Evolutionary conservation across 208 protist species (phyloP).

Genomic region (Acanthamoeba castellanii): DNA sequence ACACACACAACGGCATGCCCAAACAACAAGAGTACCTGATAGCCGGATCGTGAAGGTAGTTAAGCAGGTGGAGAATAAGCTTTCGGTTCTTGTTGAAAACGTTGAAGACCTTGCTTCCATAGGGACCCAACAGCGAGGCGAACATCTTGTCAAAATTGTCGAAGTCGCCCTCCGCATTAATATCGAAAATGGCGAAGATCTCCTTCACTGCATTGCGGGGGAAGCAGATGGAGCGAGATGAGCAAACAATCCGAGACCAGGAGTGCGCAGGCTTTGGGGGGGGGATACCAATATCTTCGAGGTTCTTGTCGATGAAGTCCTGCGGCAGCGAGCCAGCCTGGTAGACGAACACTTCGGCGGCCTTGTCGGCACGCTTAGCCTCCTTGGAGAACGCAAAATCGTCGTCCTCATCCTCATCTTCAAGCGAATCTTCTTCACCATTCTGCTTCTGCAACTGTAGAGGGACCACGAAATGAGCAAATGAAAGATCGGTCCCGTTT

Average conservation of each 20-base stretch:
- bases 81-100: conserved; percentile 74
- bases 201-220: conserved; percentile 31
- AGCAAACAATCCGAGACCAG: not conserved
- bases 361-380: conserved; percentile 74
- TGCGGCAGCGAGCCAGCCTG: conserved; percentile 65
- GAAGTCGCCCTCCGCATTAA: conserved; percentile 73
- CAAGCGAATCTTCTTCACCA: conserved; percentile 57
- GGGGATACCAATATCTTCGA: conserved; percentile 37
- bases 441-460: conserved; percentile 43
- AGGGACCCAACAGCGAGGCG: conserved; percentile 37
- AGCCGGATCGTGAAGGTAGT: conserved; percentile 73
- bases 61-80: conserved; percentile 66
- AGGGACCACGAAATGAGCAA: no score
- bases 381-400: conserved; percentile 77
- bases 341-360: conserved; percentile 75
- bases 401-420: conserved; percentile 66
- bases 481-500: not conserved
- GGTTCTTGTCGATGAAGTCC: conserved; percentile 72
- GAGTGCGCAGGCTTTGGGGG: not conserved
- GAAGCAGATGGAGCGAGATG: not conserved
- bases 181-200: conserved; percentile 75
- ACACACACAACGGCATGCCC: not conserved
- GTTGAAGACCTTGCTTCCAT: conserved; percentile 59
- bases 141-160: conserved; percentile 78
- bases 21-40: not conserved